Conservation (phyloP, 1,284 basidiomycete species). For the Apiotrichum montevideense region DNA sequence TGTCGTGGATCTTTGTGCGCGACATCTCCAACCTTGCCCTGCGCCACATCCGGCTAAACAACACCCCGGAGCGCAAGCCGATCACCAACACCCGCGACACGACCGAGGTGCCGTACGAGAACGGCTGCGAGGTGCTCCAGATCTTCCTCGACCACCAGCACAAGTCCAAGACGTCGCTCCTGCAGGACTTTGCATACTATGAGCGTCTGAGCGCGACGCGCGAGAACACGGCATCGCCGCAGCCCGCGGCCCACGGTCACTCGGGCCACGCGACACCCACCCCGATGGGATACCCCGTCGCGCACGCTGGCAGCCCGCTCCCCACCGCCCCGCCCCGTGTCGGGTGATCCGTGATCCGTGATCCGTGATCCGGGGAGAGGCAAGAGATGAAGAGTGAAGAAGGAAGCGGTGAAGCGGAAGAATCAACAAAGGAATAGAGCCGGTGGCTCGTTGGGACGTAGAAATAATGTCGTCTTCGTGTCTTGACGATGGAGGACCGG, state of each 20-base stretch:
- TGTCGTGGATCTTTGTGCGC: conserved; percentile 89
- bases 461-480: no score
- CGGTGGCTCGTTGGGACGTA: no score
- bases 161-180: conserved; percentile 71
- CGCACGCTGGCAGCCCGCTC: no score
- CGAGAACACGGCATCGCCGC: not conserved
- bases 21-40: conserved; percentile 74
- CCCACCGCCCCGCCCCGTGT: no score
- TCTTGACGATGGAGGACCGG: no score
- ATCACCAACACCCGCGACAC: conserved; percentile 74
- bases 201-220: conserved; percentile 49
- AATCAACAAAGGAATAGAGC: no score
- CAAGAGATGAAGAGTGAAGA: no score
- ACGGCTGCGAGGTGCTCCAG: conserved; percentile 86
- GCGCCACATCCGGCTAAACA: conserved; percentile 54
- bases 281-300: not conserved
- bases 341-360: no score
- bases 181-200: conserved; percentile 92
- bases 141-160: conserved; percentile 83
- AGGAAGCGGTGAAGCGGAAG: no score
- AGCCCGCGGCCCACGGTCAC: not conserved
- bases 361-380: no score
- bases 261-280: conserved; percentile 2
- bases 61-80: conserved; percentile 92
- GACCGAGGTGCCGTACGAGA: conserved; percentile 83